Base-by-base conservation (phyloP, 2,329 filamentous ascomycete species). In the Ophiostoma perfectum region DNA sequence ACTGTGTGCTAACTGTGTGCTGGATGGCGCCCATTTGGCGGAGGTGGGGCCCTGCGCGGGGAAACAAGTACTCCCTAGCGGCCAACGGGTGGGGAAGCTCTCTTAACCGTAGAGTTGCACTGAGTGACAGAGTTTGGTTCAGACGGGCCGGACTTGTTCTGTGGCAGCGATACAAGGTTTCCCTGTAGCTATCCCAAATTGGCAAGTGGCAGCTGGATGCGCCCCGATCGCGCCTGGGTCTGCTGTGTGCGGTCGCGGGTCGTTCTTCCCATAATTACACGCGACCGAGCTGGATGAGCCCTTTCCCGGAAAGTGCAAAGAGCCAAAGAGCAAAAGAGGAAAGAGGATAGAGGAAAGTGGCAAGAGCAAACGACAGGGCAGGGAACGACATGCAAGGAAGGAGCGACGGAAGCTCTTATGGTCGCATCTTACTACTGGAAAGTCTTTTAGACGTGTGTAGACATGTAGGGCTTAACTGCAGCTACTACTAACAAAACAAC, bases 21-120 rank as follows among this genome's bases (percentile, higher is more conserved):
- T 60, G 5, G 27, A 39, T 39, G 55, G 55, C 11, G 38, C 14
- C 27, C 27, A 38, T 18, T 38, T 44, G 38, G 60, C n/a, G 39
- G 16, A 42, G 39, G 60, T 63, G 38, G 39, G 60, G 38, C 58
- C 16, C 16, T 41, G n/a, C 60, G 60, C 60, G 60, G 60, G 60
- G 60, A 44, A 63, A 42, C 42, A 18, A 60, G 60, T 63, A 16
- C 60, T 63, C 60, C 60, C 60, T 63, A 63, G 60, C 60, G 60
- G 60, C 52, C 39, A 63, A 41, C 39, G 39, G 39, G 60, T 44
- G 60, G 60, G 60, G 60, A 42, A 42, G 38, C 38, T 18, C 27
- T 3, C 49, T 55, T 44, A 44, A 44, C 42, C 27, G 27, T 27
- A 27, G 27, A 27, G 27, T 27, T 27, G 27, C 27, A 27, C 27